Base-by-base conservation (phyloP, 1,284 basidiomycete species). In the Sanguinoderma infundibulare region DNA sequence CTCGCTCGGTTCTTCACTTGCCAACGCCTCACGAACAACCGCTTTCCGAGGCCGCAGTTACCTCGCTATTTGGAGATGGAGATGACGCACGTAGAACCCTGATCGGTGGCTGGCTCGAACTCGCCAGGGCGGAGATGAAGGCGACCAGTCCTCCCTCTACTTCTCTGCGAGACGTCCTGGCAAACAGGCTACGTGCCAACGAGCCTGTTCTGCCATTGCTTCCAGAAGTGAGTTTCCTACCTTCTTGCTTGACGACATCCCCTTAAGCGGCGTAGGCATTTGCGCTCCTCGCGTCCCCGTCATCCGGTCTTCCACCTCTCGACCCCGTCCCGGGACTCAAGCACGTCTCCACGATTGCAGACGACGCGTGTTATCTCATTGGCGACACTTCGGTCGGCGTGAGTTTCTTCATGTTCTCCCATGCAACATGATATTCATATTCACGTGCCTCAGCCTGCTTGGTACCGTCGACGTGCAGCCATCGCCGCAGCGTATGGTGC, bases 61-160 rank as follows among this genome's bases (percentile, higher is more conserved):
- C 87, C 4, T 80, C 88, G 5, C 78, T 94, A 2, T 94, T 93
- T 74, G 91, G 91, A 3, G 64, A 70, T n/a, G 91, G 88, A 22
- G 83, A 90, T 54, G 75, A 82, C 39, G 89, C 91, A 0, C 77
- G 86, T 15, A 79, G 82, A 55, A 82, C 82, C 3, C 78, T 94
- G n/a, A 80, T 92, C 42, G 72, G 79, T 7, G 88, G 86, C 1
- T 94, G 92, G 91, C 69, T 93, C 38, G 81, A 85, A 14, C 83
- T 87, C 62, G 89, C 89, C 1, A 70, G 85, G n/a, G 66, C 68
- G 17, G 74, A 79, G 28, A 91, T 92, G 85, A 73, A 69, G 49
- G 59, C 44, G 50, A 5, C 54, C 20, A 40, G 52, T 22, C 40
- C 51, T 15, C 17, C 55, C 4, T 53, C 70, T 17, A 66, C 74